A percentile compares a stretch with the other conserved stretches of the same genome.
Evolutionary conservation across 2,329 filamentous ascomycete genomes (phyloP).

Genomic region (Domatiomyces globalis): DNA sequence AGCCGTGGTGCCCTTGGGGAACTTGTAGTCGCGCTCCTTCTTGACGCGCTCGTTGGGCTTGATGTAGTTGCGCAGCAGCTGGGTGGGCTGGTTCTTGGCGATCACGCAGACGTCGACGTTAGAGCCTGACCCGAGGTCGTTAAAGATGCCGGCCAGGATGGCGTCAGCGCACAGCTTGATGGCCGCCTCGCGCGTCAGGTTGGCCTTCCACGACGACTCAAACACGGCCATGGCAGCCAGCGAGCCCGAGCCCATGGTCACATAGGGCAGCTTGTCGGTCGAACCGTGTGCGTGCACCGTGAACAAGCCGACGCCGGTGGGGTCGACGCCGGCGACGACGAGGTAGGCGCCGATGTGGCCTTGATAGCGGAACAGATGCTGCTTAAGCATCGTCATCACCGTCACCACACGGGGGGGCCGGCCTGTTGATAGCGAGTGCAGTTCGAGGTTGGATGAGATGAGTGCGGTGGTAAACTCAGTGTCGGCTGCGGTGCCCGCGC

Average conservation of each 20-base stretch:
- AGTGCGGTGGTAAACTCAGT: slow-evolving; percentile 98
- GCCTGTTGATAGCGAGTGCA: slow-evolving; percentile 90
- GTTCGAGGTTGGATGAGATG: slow-evolving; percentile 96
- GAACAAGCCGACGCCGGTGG: slow-evolving; percentile 87
- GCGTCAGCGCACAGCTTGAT: slow-evolving; percentile 70
- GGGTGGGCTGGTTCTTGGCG: slow-evolving; percentile 81
- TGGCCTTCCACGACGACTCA: slow-evolving; percentile 83
- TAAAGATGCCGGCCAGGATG: slow-evolving; percentile 94
- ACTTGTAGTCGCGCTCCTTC: slow-evolving; percentile 89
- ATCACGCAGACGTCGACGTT: slow-evolving; percentile 97
- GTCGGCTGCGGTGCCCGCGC: slow-evolving; percentile 92
- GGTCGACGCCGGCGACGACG: slow-evolving; percentile 90
- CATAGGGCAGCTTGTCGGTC: slow-evolving; percentile 97
- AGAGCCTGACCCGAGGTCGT: slow-evolving; percentile 90
- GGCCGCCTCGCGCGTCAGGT: slow-evolving; percentile 65
- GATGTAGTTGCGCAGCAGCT: slow-evolving; percentile 77
- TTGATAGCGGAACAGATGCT: slow-evolving; percentile 97
- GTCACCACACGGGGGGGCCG: slow-evolving; percentile 95
- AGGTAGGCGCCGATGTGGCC: slow-evolving; percentile 96
- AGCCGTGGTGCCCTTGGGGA: slow-evolving; percentile 82
- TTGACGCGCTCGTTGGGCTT: slow-evolving; percentile 79
- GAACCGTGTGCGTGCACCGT: slow-evolving; percentile 97
- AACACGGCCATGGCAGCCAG: slow-evolving; percentile 97
- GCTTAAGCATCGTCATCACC: slow-evolving; percentile 98
- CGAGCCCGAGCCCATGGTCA: slow-evolving; percentile 96